Conservation (phyloP, 1,284 basidiomycete species). For the Apiotrichum brassicae region DNA sequence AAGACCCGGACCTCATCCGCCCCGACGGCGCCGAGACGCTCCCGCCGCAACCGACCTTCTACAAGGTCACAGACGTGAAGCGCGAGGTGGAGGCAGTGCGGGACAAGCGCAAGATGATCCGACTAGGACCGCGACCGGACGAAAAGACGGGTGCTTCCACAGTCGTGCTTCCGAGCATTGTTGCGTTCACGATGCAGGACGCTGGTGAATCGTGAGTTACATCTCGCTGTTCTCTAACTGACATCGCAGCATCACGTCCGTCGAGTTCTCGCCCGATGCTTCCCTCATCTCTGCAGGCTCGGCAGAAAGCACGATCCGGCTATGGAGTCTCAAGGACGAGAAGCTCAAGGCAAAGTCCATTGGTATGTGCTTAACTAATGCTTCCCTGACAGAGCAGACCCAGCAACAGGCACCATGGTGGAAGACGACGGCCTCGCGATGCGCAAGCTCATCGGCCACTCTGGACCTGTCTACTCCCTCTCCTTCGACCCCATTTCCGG, state of each 20-base stretch:
- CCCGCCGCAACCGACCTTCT: slow-evolving; percentile 48
- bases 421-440: slow-evolving; percentile 75
- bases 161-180: slow-evolving; percentile 68
- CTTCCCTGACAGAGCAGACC: slow-evolving; percentile 17
- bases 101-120: slow-evolving; percentile 83
- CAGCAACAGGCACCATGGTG: slow-evolving; percentile 21
- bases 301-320: slow-evolving; percentile 85
- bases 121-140: slow-evolving; percentile 59
- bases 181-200: slow-evolving; percentile 87
- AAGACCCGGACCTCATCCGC: slow-evolving; percentile 27
- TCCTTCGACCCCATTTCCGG: slow-evolving; percentile 89
- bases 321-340: slow-evolving; percentile 95
- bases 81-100: slow-evolving; percentile 84
- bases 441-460: slow-evolving; percentile 92
- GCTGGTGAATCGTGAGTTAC: slow-evolving; percentile 72
- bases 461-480: slow-evolving; percentile 90
- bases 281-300: slow-evolving; percentile 96
- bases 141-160: slow-evolving; percentile 16
- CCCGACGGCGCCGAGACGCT: slow-evolving; percentile 35
- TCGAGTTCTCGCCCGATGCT: slow-evolving; percentile 83
- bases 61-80: slow-evolving; percentile 81
- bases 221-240: not conserved
- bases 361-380: slow-evolving; percentile 56
- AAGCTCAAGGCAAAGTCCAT: slow-evolving; percentile 60
- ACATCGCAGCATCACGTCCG: slow-evolving; percentile 65